Conservation (phyloP, 2,329 filamentous ascomycete genomes). For the Dactylellina haptotyla region DNA sequence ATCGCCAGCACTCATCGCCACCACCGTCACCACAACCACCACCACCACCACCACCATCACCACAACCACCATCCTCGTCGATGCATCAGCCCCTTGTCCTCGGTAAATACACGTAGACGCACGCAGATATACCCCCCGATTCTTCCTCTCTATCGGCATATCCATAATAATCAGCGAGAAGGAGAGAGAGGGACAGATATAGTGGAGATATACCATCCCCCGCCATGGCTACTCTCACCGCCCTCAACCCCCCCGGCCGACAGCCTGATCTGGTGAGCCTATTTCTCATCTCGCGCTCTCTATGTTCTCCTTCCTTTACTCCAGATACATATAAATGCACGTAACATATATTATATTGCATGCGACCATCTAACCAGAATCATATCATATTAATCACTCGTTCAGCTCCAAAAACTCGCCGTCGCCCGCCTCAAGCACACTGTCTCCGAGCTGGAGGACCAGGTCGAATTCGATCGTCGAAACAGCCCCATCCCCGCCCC, state of each 20-base stretch:
- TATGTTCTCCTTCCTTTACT: background rate
- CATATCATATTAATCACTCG: background rate
- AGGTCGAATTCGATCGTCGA: slow-evolving; percentile 57
- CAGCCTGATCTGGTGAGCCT: slow-evolving; percentile 43
- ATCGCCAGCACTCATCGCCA: no score
- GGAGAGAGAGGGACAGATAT: no score
- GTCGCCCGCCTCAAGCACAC: slow-evolving; percentile 58
- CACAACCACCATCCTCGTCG: no score
- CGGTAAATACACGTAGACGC: no score
- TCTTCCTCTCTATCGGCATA: no score
- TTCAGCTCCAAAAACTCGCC: slow-evolving; percentile 57
- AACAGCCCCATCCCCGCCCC: slow-evolving; percentile 52
- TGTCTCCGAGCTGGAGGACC: slow-evolving; percentile 57
- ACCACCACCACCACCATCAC: no score
- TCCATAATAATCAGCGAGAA: background rate
- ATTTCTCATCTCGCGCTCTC: background rate
- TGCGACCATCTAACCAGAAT: background rate
- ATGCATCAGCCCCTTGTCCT: no score
- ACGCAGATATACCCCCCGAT: no score
- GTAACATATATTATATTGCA: background rate
- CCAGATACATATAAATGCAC: background rate
- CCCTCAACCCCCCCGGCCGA: slow-evolving; percentile 2
- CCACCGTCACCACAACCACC: no score
- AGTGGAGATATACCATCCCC: no score
- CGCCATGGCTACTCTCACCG: background rate